Evolutionary conservation across 345 rosid genomes (phyloP).

Genomic region (Brassica rapa): DNA sequence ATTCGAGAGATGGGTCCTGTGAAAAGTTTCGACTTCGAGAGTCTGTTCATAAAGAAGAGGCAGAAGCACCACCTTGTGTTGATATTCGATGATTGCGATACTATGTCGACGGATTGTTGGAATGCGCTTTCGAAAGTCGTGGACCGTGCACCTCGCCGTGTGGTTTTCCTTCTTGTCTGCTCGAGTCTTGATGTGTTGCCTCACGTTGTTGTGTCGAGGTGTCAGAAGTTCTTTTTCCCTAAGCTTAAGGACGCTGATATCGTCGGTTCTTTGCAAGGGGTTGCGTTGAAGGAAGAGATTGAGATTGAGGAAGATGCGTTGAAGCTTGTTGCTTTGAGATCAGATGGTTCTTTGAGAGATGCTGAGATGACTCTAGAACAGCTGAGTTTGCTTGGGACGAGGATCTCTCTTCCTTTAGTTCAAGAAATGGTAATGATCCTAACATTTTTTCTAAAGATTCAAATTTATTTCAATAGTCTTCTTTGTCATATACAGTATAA

Average conservation of each 20-base stretch:
- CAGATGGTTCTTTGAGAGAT: constrained; percentile 97
- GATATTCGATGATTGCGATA: constrained; percentile 84
- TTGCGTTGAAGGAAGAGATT: constrained; percentile 69
- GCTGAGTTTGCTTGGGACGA: constrained; percentile 85
- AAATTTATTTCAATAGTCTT: too few relatives aligned
- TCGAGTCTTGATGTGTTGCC: constrained; percentile 92
- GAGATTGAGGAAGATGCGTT: constrained; percentile 77
- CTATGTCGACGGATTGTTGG: constrained; percentile 81
- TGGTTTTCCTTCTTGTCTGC: constrained; percentile 80
- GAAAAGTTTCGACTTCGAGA: constrained; percentile 69
- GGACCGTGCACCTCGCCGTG: constrained; percentile 76
- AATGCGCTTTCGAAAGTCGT: constrained; percentile 74
- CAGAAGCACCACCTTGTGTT: constrained; percentile 57
- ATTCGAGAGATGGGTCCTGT: constrained; percentile 85
- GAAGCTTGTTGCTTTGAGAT: constrained; percentile 89
- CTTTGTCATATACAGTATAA: too few relatives aligned
- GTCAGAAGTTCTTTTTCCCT: constrained; percentile 95
- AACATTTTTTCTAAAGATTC: too few relatives aligned
- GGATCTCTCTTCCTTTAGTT: constrained; percentile 78
- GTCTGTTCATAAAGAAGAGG: constrained; percentile 48
- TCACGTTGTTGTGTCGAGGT: constrained; percentile 86
- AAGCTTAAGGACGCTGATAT: constrained; percentile 91
- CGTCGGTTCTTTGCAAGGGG: constrained; percentile 67
- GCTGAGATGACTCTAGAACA: constrained; percentile 97
- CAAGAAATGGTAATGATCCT: constrained; percentile 73